A percentile compares a stretch with the other conserved stretches of the same genome.
Evolutionary conservation across 768 basidiomycete species (phyloP).

Genomic region (Trametes cubensis): DNA sequence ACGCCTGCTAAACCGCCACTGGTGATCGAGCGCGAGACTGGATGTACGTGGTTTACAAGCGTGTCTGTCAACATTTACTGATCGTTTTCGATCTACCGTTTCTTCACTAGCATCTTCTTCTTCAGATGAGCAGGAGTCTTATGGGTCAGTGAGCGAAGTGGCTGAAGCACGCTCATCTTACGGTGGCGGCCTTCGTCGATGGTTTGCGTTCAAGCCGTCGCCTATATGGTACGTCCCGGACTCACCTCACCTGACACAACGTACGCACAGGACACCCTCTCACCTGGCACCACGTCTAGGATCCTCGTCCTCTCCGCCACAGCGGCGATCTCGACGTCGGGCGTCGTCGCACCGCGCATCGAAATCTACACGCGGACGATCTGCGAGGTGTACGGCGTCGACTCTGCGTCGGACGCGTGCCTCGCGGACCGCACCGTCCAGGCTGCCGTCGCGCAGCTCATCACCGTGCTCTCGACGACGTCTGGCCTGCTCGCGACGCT

Average conservation of each 20-base stretch:
- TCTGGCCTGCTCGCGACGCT: slow-evolving; percentile 71
- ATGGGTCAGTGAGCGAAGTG: not conserved
- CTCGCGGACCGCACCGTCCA: slow-evolving; percentile 70
- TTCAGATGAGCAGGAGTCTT: not conserved
- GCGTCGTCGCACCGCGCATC: slow-evolving; percentile 68
- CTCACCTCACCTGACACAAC: too few relatives aligned
- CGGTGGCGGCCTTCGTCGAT: not conserved
- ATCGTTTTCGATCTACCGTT: not conserved
- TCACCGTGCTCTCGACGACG: slow-evolving; percentile 61
- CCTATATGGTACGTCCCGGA: slow-evolving; percentile 12
- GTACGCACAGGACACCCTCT: too few relatives aligned
- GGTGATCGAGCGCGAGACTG: not conserved
- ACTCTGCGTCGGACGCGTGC: slow-evolving; percentile 41
- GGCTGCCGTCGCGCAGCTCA: slow-evolving; percentile 69
- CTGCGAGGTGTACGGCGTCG: slow-evolving; percentile 57
- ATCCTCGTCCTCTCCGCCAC: slow-evolving; percentile 56
- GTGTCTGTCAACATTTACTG: not conserved
- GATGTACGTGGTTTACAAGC: not conserved
- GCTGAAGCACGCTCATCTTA: not conserved
- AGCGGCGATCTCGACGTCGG: slow-evolving; percentile 53
- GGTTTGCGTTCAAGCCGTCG: slow-evolving; percentile 6
- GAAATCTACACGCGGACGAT: slow-evolving; percentile 75
- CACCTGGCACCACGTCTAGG: slow-evolving; percentile 42
- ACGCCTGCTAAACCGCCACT: not conserved
- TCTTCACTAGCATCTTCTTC: too few relatives aligned